phyloP scores from a whole-genome alignment of 352 stramenopile genomes.

The Aphanomyces invadans region DNA sequence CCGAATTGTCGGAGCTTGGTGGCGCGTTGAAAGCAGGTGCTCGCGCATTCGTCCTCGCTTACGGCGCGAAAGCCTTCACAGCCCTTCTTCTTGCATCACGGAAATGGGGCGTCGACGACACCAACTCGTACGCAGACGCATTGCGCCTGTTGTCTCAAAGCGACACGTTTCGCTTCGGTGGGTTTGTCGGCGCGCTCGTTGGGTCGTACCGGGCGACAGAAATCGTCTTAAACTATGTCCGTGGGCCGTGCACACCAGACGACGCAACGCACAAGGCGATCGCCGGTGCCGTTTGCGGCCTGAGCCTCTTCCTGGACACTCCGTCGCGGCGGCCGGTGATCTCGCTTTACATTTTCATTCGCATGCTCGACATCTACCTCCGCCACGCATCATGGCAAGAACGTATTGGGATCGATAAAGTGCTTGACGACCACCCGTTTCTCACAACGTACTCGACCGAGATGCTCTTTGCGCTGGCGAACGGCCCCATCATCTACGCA shows the following conservation, averaged over 20 bases:
- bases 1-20: constrained; percentile 42
- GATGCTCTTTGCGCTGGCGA: constrained; percentile 62
- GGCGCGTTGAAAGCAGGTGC: constrained; percentile 39
- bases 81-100: constrained; percentile 63
- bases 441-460: constrained; percentile 51
- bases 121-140: constrained; percentile 70
- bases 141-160: constrained; percentile 51
- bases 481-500: constrained; percentile 73
- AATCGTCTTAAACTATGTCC: constrained; percentile 37
- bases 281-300: constrained; percentile 47
- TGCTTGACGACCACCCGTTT: background rate
- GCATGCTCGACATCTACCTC: constrained; percentile 74
- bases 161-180: constrained; percentile 72
- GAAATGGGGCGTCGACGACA: constrained; percentile 58
- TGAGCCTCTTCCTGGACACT: constrained; percentile 65
- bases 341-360: constrained; percentile 80
- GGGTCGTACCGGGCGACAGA: constrained; percentile 61
- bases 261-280: constrained; percentile 61
- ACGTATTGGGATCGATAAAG: background rate
- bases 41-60: constrained; percentile 58
- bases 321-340: constrained; percentile 54
- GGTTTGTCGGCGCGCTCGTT: constrained; percentile 69
- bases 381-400: constrained; percentile 46
- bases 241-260: constrained; percentile 30
- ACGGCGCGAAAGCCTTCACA: constrained; percentile 77